A percentile compares a stretch with the other conserved stretches of the same genome.
Conservation (phyloP, 371 early-diverging fungal genomes). For the Mortierella sp. region DNA sequence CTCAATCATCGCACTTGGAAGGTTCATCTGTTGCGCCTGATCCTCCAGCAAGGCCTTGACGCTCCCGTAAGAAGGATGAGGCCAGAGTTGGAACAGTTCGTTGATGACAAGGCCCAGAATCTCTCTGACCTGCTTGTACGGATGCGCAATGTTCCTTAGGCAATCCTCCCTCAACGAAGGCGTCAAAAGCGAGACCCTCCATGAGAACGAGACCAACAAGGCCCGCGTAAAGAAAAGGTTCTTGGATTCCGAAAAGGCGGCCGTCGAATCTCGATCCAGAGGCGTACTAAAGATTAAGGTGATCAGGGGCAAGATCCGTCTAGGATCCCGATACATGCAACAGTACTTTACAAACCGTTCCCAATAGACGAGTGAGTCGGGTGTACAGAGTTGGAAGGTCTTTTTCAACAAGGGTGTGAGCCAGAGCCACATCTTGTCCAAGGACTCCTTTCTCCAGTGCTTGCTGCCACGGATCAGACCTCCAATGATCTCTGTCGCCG, state of each 20-base stretch:
- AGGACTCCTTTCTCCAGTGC: constrained; percentile 73
- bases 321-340: constrained; percentile 80
- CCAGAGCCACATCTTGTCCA: constrained; percentile 71
- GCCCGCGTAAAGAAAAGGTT: constrained; percentile 76
- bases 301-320: constrained; percentile 79
- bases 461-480: constrained; percentile 89
- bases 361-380: constrained; percentile 84
- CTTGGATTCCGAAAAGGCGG: constrained; percentile 85
- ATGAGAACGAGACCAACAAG: constrained; percentile 67
- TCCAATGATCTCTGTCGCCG: constrained; percentile 79
- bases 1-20: constrained; percentile 56
- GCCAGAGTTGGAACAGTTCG: constrained; percentile 69
- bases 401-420: constrained; percentile 61
- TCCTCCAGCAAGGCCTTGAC: constrained; percentile 55
- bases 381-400: constrained; percentile 66
- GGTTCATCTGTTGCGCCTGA: constrained; percentile 36
- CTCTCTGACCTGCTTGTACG: constrained; percentile 92
- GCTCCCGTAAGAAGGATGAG: constrained; percentile 67
- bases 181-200: constrained; percentile 70
- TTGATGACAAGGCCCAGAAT: constrained; percentile 78
- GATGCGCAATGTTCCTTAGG: constrained; percentile 72
- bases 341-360: constrained; percentile 65
- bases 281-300: constrained; percentile 68
- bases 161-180: constrained; percentile 61
- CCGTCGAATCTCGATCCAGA: constrained; percentile 81